These are phyloP conservation scores for Rhododendron simsii DNA, from an alignment of 148 eudicot genomes.

Conservation along the genomic window DNA sequence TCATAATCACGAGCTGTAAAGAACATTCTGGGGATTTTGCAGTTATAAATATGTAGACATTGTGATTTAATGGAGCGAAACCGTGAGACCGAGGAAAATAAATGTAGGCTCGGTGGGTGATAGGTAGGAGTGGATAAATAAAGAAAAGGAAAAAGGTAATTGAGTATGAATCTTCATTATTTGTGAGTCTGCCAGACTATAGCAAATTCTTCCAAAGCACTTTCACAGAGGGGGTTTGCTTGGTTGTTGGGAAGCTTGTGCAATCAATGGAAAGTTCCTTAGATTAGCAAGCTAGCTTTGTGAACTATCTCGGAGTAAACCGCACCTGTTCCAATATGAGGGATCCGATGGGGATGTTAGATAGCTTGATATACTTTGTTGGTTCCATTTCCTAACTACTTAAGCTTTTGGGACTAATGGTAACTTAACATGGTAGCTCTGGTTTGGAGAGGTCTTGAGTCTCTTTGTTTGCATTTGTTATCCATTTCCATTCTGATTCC, in stretches of 20 bases:
- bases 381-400: no score
- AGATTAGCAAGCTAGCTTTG: not conserved
- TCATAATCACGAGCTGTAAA: not conserved
- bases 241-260: not conserved
- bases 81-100: not conserved
- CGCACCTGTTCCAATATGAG: not conserved
- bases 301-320: not conserved
- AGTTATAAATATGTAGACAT: not conserved
- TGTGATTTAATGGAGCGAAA: not conserved
- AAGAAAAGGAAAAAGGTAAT: not conserved
- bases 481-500: no score
- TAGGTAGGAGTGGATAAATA: not conserved
- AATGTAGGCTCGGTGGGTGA: not conserved
- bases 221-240: not conserved
- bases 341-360: not conserved
- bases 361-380: no score
- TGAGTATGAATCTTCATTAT: not conserved
- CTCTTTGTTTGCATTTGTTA: no score
- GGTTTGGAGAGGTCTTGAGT: no score
- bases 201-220: not conserved
- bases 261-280: not conserved
- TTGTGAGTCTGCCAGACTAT: not conserved
- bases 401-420: no score
- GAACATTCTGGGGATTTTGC: not conserved
- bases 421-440: no score